These are phyloP conservation scores for Posidonia oceanica DNA, from an alignment of 116 monocot genomes.

Conservation along the genomic window DNA sequence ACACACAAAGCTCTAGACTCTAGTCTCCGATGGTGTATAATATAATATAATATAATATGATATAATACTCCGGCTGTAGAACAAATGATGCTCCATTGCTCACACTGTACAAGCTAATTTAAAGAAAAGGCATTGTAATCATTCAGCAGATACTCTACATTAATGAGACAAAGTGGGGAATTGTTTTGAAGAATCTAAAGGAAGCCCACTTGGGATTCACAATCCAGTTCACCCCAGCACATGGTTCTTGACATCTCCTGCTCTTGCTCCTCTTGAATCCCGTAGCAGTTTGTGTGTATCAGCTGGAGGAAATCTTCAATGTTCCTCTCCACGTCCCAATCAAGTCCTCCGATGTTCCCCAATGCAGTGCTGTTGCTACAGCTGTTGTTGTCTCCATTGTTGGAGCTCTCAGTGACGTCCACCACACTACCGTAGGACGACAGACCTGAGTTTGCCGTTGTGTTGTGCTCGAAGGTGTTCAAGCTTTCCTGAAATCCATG, in stretches of 20 bases:
- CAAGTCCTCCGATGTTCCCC: neutral
- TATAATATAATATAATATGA: no score
- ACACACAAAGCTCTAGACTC: no score
- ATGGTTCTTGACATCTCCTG: neutral
- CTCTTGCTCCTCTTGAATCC: neutral
- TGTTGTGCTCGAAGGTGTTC: neutral
- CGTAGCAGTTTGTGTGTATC: neutral
- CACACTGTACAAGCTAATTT: no score
- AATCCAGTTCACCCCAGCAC: neutral
- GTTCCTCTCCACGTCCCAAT: conserved; percentile 3
- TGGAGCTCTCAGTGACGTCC: neutral
- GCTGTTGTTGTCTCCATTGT: neutral
- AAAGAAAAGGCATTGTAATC: no score
- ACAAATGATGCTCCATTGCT: no score
- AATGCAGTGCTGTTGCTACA: neutral
- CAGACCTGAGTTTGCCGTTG: neutral
- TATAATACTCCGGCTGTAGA: no score
- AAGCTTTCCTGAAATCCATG: no score
- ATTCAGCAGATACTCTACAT: no score
- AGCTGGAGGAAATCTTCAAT: conserved; percentile 5
- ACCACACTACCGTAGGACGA: neutral
- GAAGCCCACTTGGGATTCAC: neutral
- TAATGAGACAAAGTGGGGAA: no score
- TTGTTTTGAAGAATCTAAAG: no score
- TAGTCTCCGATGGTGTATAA: no score